phyloP scores from a whole-genome alignment of 176 grass and related monocot genomes.

The Hsuehochloa calcarea region DNA sequence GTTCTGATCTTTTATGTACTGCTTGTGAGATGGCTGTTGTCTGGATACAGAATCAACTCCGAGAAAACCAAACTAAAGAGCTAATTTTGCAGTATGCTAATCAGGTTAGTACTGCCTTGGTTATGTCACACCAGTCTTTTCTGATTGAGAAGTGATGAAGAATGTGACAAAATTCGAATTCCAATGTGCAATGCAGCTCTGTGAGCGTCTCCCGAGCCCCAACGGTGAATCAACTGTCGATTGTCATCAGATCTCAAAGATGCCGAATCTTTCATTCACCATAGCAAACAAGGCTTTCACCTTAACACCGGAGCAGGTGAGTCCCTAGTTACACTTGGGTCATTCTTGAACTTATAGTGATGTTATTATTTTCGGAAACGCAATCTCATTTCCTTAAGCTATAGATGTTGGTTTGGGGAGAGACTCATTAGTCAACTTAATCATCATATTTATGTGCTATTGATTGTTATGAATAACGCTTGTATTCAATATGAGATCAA shows the following conservation, averaged over 20 bases:
- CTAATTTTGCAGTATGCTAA: conserved; percentile 70
- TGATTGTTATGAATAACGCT: too few relatives aligned
- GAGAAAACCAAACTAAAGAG: conserved; percentile 66
- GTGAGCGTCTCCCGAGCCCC: conserved; percentile 79
- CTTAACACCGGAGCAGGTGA: conserved; percentile 81
- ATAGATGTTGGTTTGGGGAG: neutral
- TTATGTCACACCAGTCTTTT: neutral
- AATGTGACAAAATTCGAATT: neutral
- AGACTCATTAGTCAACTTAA: neutral
- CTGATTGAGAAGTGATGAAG: neutral
- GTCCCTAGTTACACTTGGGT: neutral
- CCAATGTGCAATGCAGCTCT: conserved; percentile 45
- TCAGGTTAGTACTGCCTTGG: conserved; percentile 37
- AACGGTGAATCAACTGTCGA: conserved; percentile 66
- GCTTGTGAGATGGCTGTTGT: conserved; percentile 92
- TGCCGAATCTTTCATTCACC: conserved; percentile 86
- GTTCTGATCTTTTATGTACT: conserved; percentile 69
- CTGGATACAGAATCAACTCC: conserved; percentile 93
- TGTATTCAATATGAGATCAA: too few relatives aligned
- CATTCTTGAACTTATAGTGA: neutral
- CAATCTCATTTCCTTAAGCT: neutral
- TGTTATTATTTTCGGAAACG: neutral
- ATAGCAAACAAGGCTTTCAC: conserved; percentile 66
- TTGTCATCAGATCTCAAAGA: conserved; percentile 64
- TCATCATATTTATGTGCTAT: neutral